Conservation (phyloP, 345 rosid genomes). For the Syzygium jambos region DNA sequence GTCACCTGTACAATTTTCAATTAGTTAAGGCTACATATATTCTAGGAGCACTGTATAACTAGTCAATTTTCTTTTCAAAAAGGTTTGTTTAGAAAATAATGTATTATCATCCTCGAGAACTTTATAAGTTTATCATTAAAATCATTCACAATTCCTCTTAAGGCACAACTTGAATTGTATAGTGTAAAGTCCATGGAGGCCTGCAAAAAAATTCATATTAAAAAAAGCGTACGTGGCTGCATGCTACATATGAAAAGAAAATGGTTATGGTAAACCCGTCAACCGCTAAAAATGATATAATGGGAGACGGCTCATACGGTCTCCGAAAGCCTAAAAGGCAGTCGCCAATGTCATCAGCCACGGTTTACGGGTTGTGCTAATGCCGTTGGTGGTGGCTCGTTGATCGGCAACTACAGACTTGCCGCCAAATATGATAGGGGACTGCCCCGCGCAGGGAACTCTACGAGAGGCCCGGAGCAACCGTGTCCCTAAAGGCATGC, state of each 20-base stretch:
- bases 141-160: not conserved
- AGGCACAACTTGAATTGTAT: not conserved
- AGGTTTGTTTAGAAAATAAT: not conserved
- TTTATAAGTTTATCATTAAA: not conserved
- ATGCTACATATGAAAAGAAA: not conserved
- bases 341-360: not conserved
- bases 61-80: not conserved
- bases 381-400: not conserved
- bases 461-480: not conserved
- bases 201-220: not conserved
- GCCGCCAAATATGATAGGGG: not conserved
- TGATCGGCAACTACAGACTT: not conserved
- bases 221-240: not conserved
- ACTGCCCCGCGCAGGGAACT: not conserved
- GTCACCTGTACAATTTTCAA: not conserved
- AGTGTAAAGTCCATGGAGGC: not conserved
- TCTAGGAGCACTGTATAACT: not conserved
- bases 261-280: not conserved
- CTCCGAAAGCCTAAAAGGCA: not conserved
- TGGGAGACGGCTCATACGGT: not conserved
- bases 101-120: accelerated
- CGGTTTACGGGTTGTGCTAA: not conserved
- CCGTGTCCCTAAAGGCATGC: not conserved
- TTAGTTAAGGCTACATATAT: not conserved
- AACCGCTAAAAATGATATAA: not conserved